Evolutionary conservation across 345 rosid species (phyloP).

Genomic region (Reutealis trisperma): DNA sequence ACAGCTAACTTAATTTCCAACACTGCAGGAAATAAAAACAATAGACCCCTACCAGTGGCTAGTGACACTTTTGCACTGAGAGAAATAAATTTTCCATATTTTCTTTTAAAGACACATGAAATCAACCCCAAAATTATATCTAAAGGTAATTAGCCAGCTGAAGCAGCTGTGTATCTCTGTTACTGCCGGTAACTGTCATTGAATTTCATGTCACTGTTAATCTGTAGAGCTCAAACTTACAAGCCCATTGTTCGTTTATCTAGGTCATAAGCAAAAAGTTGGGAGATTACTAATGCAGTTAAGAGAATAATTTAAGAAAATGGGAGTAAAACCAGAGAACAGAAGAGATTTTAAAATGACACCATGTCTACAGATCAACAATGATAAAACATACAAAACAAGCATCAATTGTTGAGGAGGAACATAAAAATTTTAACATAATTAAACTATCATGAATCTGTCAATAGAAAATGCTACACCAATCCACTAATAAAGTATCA

Average conservation of each 20-base stretch:
- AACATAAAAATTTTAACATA: not conserved
- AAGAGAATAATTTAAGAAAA: not conserved
- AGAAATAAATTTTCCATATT: not conserved
- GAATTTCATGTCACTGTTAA: not conserved
- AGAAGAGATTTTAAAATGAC: not conserved
- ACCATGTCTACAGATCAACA: not conserved
- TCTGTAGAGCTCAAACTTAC: not conserved
- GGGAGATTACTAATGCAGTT: not conserved
- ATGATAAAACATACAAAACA: conserved; percentile 1
- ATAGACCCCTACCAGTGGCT: not conserved
- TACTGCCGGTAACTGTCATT: not conserved
- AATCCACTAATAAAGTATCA: conserved; percentile 9
- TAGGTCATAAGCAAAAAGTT: not conserved
- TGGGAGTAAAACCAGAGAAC: not conserved
- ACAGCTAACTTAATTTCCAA: too few species aligned
- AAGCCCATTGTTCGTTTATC: not conserved
- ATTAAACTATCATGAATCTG: not conserved
- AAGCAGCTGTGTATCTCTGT: not conserved
- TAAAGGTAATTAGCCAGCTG: not conserved
- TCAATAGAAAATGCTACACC: conserved; percentile 7
- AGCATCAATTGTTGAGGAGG: not conserved
- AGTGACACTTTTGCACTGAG: not conserved
- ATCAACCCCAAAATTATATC: not conserved
- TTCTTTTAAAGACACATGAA: not conserved
- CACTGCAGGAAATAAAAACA: not conserved